Percentiles rank a stretch among this genome's conserved stretches.
These are phyloP conservation scores for Fennellomyces sp. DNA, from an alignment of 371 early-diverging fungal species.

Conservation along the genomic window DNA sequence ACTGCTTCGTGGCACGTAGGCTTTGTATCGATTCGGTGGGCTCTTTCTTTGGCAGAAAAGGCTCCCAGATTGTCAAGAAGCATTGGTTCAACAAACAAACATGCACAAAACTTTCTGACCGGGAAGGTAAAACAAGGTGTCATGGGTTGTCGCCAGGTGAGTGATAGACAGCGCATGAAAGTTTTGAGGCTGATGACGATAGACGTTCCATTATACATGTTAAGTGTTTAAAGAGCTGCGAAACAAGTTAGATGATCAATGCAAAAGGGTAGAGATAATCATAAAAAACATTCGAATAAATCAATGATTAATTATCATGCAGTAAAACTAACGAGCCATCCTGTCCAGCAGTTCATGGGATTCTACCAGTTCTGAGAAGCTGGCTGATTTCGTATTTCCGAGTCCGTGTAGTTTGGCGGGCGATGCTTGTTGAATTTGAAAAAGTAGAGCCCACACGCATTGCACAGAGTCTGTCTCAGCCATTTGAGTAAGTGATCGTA, in stretches of 20 bases:
- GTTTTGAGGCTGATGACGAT: neutral
- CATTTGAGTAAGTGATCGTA: neutral
- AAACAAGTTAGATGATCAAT: too few relatives aligned
- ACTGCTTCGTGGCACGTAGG: too few relatives aligned
- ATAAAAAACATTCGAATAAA: too few relatives aligned
- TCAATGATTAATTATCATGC: too few relatives aligned
- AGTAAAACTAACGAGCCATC: too few relatives aligned
- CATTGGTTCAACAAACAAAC: too few relatives aligned
- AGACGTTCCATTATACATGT: too few relatives aligned
- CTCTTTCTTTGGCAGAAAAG: too few relatives aligned
- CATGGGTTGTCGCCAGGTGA: neutral
- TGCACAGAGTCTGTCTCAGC: neutral
- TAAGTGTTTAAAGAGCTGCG: too few relatives aligned
- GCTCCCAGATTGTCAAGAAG: too few relatives aligned
- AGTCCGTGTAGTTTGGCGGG: neutral
- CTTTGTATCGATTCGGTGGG: neutral
- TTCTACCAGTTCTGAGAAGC: neutral
- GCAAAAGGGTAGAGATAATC: too few relatives aligned
- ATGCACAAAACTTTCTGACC: neutral
- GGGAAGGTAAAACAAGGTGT: neutral
- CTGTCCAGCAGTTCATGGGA: conserved; percentile 3
- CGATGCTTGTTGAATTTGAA: neutral
- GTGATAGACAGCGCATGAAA: neutral
- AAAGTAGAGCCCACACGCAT: neutral
- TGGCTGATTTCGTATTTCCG: conserved; percentile 1